phyloP scores from a whole-genome alignment of 176 grass and related monocot genomes.

The Phyllostachys edulis region DNA sequence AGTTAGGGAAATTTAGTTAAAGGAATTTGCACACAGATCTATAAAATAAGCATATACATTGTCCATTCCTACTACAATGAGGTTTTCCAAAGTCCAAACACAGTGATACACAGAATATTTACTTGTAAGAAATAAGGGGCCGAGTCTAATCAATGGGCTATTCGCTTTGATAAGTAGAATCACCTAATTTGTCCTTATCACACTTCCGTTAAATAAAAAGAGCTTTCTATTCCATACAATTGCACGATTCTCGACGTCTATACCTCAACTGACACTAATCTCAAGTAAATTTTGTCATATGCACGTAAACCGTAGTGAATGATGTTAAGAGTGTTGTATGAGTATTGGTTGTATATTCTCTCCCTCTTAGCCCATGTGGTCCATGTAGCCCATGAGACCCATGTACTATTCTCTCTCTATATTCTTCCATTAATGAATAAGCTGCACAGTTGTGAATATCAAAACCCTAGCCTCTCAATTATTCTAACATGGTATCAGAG shows the following conservation, averaged over 20 bases:
- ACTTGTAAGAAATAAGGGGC: background rate
- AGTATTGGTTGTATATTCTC: too few relatives aligned
- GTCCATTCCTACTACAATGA: background rate
- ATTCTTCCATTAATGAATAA: too few relatives aligned
- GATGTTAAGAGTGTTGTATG: too few relatives aligned
- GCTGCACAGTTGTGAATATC: too few relatives aligned
- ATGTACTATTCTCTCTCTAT: too few relatives aligned
- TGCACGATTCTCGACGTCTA: background rate
- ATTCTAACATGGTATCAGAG: too few relatives aligned
- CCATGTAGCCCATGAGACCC: too few relatives aligned
- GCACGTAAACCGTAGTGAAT: background rate
- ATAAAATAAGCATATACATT: slow-evolving; percentile 18
- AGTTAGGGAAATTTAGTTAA: background rate
- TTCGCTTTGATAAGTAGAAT: slow-evolving; percentile 1
- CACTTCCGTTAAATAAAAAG: background rate
- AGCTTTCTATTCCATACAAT: background rate
- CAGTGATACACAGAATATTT: background rate
- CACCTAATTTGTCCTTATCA: background rate
- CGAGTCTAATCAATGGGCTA: background rate
- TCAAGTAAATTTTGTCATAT: background rate
- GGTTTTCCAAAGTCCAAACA: background rate
- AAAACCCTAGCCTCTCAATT: too few relatives aligned
- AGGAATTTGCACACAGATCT: background rate
- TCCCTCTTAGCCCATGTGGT: too few relatives aligned
- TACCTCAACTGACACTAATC: background rate